Conservation (phyloP, 1,284 basidiomycete species). For the Rhodofomes roseus region DNA sequence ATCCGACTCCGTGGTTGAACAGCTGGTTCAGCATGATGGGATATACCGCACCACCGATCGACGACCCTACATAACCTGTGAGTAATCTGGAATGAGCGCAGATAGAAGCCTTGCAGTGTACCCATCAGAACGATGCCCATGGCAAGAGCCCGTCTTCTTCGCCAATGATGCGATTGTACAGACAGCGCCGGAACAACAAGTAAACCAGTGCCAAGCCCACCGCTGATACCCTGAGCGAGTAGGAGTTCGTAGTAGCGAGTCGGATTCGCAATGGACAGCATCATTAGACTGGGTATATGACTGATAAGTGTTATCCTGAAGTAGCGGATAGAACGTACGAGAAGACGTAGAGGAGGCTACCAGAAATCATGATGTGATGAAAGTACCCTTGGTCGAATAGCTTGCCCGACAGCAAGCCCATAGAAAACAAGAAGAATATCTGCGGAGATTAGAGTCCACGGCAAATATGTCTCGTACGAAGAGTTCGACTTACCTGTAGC, state of each 20-base stretch:
- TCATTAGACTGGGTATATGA: conserved; percentile 17
- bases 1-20: conserved; percentile 17
- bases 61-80: conserved; percentile 2
- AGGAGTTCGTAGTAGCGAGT: conserved; percentile 24
- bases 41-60: conserved; percentile 21
- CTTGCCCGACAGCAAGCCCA: conserved; percentile 27
- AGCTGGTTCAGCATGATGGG: conserved; percentile 29
- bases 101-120: not conserved
- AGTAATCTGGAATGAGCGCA: not conserved
- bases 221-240: conserved; percentile 34
- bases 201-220: conserved; percentile 39
- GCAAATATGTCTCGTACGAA: too few relatives aligned
- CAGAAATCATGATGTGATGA: conserved; percentile 13
- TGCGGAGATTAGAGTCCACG: not conserved
- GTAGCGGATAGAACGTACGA: not conserved
- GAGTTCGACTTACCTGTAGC: conserved; percentile 23
- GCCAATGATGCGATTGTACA: conserved; percentile 10
- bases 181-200: conserved; percentile 21
- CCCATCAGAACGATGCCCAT: conserved; percentile 27
- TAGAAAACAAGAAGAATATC: conserved; percentile 28
- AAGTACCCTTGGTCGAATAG: conserved; percentile 29
- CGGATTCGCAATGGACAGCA: conserved; percentile 22
- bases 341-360: conserved; percentile 22
- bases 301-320: not conserved
- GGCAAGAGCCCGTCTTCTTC: conserved; percentile 9